Evolutionary conservation across 805 yeast species (phyloP), one percentile per base, ranked within the genome.

Genomic region (Alloascoidea africana): DNA sequence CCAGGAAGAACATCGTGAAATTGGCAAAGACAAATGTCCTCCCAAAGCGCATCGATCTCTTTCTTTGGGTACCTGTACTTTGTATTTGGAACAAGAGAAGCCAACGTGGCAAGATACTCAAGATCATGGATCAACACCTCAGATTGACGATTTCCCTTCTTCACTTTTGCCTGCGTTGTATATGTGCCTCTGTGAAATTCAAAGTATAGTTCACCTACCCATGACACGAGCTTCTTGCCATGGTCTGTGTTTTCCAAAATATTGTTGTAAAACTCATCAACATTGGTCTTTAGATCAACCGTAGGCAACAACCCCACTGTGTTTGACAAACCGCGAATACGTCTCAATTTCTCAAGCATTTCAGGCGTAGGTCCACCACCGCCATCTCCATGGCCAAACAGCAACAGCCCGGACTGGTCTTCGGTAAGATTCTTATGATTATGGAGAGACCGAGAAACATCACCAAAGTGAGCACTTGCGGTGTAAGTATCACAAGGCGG

Each of bases 1-100:
- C 98, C 98, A 2, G 98, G 98, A 38, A 91, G 65, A n/a, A 89
- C 96, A 60, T 89, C 98, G 56, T 89, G 98, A 62, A 89, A 89
- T 54, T 89, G 97, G 53, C 95, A 86, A 39, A 91, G 62, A 43
- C 86, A 73, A 15, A 89, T 73, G 55, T 83, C 76, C 54, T 85
- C 89, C 98, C 98, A 89, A 42, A 89, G 55, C 2, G 59, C 65
- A 43, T 76, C 74, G 34, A 89, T 66, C 41, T 76, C 70, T 30
- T 67, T 59, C 19, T 66, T 62, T 2, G 98, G 98, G 53, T 89
- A 89, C 41, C 59, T 61, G 55, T 76, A 89, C 16, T 59, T 54
- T 1, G 61, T 49, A 18, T 66, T 59, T 16, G 62, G 58, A 27
- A 78, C 48, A 14, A 32, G 8, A 0, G 95, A 82, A 2, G 84